Conservation (phyloP, 2,329 filamentous ascomycete genomes). For the Ilyonectria sp. region DNA sequence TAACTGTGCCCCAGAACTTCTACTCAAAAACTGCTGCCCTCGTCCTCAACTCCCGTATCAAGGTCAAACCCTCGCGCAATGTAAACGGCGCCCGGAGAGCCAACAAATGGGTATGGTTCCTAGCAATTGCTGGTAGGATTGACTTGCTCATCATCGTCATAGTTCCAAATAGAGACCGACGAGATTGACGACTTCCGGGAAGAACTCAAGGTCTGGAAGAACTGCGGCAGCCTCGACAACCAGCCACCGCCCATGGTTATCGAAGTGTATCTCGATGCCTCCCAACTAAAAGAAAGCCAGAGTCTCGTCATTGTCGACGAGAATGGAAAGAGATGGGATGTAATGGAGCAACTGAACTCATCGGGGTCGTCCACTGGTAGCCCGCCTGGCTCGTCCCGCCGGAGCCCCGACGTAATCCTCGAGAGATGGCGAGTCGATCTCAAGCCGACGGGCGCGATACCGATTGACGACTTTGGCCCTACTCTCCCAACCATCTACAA, state of each 20-base stretch:
- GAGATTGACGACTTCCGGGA: conserved; percentile 91
- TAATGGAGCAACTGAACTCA: conserved; percentile 83
- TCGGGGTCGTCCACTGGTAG: conserved; percentile 69
- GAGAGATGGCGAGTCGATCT: conserved; percentile 94
- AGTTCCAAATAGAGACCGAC: conserved; percentile 97
- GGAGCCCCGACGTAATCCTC: conserved; percentile 82
- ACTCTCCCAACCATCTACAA: conserved; percentile 93
- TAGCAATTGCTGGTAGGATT: not conserved
- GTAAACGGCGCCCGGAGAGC: conserved; percentile 68
- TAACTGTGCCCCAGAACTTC: conserved; percentile 78
- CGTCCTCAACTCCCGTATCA: conserved; percentile 85
- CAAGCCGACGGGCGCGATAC: conserved; percentile 66
- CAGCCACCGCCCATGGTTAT: conserved; percentile 88
- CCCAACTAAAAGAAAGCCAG: conserved; percentile 85
- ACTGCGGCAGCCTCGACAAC: conserved; percentile 81
- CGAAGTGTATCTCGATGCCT: conserved; percentile 89
- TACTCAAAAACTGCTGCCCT: conserved; percentile 89
- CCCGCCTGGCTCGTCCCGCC: conserved; percentile 58
- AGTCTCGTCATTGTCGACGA: conserved; percentile 91
- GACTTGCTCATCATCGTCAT: conserved; percentile 36
- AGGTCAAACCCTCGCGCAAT: conserved; percentile 68
- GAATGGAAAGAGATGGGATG: conserved; percentile 92
- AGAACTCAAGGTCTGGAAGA: conserved; percentile 86
- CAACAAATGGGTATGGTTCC: conserved; percentile 85
- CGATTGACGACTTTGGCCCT: conserved; percentile 71